Evolutionary conservation across 345 rosid genomes (phyloP), one percentile per base, ranked within the genome.

Genomic region (Bruguiera parviflora): DNA sequence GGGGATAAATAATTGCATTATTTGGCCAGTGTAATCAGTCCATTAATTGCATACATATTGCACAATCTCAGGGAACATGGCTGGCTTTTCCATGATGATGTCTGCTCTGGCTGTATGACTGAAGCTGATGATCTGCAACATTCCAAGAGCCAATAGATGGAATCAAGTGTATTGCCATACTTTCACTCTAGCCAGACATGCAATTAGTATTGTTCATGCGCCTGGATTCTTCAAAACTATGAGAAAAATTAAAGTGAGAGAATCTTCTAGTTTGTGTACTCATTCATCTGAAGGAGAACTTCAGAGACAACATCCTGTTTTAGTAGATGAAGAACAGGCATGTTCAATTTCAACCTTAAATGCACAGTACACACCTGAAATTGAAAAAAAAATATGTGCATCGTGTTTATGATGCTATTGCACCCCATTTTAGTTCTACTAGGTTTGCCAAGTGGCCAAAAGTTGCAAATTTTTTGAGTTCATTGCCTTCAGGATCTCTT

Each of bases 401-500:
- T 73, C 83, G 71, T 7, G 91, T 94, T 67, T 94, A 94, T 63
- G 96, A 94, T 70, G 97, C 96, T 15, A 91, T 94, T 46, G 98
- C 98, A 56, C 97, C 96, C 1, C 98, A 94, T 81, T 94, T 94
- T 75, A 94, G 98, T 76, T 81, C 97, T 43, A 94, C 98, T 20
- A 79, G 98, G 70, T 94, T 87, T 28, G 92, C 98, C 0, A 94
- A 89, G 78, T 94, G 97, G 98, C 98, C 96, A 15, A 94, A 89
- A 77, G 97, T 94, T 13, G 89, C 98, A 6, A 73, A 84, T 18
- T 94, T 94, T 73, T 79, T 94, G 58, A 83, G 79, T 33, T 81
- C 96, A 5, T 75, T 91, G 78, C 88, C 94, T 64, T 71, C 77
- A 21, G 95, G 98, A 22, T 91, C 94, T 20, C 83, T 94, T 65